Evolutionary conservation across 192 early-diverging fungal species (phyloP), one percentile per base, ranked within the genome.

Genomic region (Rhizoclosmatium globosum): DNA sequence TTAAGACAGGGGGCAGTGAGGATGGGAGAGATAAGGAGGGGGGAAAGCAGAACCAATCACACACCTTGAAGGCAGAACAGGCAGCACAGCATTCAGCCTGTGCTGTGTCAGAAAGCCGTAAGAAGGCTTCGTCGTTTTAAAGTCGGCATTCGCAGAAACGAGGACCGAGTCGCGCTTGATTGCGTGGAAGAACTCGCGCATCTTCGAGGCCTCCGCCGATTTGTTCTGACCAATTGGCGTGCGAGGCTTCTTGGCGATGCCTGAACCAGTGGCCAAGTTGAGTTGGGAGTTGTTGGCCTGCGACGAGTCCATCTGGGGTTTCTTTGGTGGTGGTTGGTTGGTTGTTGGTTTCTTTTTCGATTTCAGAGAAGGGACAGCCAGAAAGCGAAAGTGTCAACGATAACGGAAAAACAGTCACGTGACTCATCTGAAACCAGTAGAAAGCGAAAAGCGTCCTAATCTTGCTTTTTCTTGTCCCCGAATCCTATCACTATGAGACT

Each of bases 131-230:
- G 69, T 71, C 31, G 46, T 48, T 13, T 11, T n/a, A 39, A 31
- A 71, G 69, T 71, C 69, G 6, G 69, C 69, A 46, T 23, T 21
- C 6, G 69, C 19, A 6, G 48, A 48, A 7, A 71, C 69, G 50
- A 71, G 69, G 23, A 71, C 69, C 15, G 69, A 71, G 48, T 71
- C 50, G 9, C 69, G 46, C 69, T 71, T 71, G 47, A 56, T 71
- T 15, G 21, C 31, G 7, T 23, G 38, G 38, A 71, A 71, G 50
- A 71, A 71, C 19, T 48, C 46, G 46, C 69, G 69, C 69, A 71
- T 71, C 53, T 57, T 71, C 50, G 11, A 45, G 7, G 69, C 69
- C 50, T 71, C 69, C 23, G 46, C 50, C 17, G 48, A 23, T 43
- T 39, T 9, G 67, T 68, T 68, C 45, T 23, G 15, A 42, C 9